Evolutionary conservation across 768 basidiomycete genomes (phyloP).

Genomic region (Cystoderma amianthinum): DNA sequence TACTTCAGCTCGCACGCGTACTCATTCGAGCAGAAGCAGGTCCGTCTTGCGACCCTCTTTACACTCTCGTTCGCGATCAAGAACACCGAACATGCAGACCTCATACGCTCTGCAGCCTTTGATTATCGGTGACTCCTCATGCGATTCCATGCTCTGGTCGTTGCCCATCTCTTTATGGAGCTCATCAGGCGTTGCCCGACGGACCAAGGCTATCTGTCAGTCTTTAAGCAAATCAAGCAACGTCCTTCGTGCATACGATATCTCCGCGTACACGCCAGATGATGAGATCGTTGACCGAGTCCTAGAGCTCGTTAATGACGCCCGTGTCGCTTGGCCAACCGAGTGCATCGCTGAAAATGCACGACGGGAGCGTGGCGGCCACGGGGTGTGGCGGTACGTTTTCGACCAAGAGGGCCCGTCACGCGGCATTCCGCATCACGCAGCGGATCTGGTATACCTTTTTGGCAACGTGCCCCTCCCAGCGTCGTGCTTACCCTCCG

Average conservation of each 20-base stretch:
- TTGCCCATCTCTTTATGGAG: constrained; percentile 57
- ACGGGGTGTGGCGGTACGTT: constrained; percentile 72
- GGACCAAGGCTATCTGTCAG: constrained; percentile 71
- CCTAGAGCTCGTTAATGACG: constrained; percentile 70
- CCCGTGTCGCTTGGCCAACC: constrained; percentile 72
- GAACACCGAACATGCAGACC: constrained; percentile 8
- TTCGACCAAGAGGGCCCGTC: constrained; percentile 78
- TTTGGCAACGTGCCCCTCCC: constrained; percentile 70
- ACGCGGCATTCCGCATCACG: constrained; percentile 60
- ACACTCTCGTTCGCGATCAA: constrained; percentile 11
- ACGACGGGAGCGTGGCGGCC: constrained; percentile 41
- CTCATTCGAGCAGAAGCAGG: constrained; percentile 1
- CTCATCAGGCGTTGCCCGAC: constrained; percentile 49
- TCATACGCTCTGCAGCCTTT: constrained; percentile 47
- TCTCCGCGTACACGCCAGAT: constrained; percentile 49
- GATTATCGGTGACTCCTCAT: constrained; percentile 68
- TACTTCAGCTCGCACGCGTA: constrained; percentile 7
- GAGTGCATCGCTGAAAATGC: constrained; percentile 53
- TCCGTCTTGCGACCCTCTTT: constrained; percentile 6
- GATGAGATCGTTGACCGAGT: constrained; percentile 65
- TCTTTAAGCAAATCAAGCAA: constrained; percentile 54
- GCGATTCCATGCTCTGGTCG: constrained; percentile 61
- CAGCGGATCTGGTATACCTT: constrained; percentile 67
- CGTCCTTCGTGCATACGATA: constrained; percentile 67
- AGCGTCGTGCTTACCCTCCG: constrained; percentile 15